These are phyloP conservation scores for Leucocoprinus leucothites DNA, from an alignment of 768 basidiomycete species.

Conservation along the genomic window DNA sequence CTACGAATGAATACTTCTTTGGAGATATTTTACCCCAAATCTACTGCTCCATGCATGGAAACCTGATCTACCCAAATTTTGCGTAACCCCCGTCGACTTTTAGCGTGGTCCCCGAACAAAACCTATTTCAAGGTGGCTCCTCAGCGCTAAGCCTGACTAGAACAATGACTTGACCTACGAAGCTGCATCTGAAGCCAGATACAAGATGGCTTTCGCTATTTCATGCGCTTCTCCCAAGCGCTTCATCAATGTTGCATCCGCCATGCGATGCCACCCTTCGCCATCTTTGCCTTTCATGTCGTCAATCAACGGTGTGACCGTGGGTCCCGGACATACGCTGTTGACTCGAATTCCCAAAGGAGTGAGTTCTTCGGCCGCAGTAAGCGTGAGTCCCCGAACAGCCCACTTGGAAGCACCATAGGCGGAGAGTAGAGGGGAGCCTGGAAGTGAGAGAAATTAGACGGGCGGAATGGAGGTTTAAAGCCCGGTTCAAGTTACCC, in stretches of 20 bases:
- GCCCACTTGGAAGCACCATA: conserved; percentile 19
- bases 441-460: background rate
- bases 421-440: conserved; percentile 16
- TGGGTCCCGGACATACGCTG: conserved; percentile 16
- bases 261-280: conserved; percentile 13
- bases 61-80: conserved; percentile 14
- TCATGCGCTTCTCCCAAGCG: conserved; percentile 14
- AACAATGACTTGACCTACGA: conserved; percentile 6
- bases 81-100: conserved; percentile 19
- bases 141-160: background rate
- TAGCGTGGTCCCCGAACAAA: conserved; percentile 15
- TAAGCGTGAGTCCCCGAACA: conserved; percentile 16
- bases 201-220: conserved; percentile 18
- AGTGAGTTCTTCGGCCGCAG: conserved; percentile 17
- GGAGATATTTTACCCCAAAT: too few relatives aligned
- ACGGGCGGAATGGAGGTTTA: too few relatives aligned
- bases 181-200: conserved; percentile 13
- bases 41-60: too few relatives aligned
- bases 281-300: conserved; percentile 11
- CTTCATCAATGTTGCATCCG: conserved; percentile 12
- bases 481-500: background rate
- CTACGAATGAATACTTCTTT: too few relatives aligned
- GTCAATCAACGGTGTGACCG: conserved; percentile 15
- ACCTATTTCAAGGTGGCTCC: background rate
- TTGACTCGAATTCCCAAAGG: conserved; percentile 17